phyloP scores from a whole-genome alignment of 306 rosid species.

The Glycine tomentella region DNA sequence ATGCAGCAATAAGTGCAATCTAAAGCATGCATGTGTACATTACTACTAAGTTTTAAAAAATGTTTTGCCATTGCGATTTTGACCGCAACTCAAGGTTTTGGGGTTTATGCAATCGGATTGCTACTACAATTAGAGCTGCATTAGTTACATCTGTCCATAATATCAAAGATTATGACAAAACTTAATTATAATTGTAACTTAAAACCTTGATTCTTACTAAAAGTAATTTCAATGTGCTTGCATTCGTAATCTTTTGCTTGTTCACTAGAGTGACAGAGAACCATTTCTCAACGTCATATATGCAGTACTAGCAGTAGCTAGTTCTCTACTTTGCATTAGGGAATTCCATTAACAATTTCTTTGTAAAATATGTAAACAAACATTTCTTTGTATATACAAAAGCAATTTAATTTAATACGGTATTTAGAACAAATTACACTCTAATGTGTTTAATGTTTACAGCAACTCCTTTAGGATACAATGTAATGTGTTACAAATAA shows the following conservation, averaged over 20 bases:
- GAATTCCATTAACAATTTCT: slow-evolving; percentile 9
- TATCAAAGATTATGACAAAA: too few species aligned
- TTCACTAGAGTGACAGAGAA: slow-evolving; percentile 2
- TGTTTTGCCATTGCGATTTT: background rate
- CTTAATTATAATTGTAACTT: too few species aligned
- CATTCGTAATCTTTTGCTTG: background rate
- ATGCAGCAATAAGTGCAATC: slow-evolving; percentile 2
- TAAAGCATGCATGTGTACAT: background rate
- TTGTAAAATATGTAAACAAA: background rate
- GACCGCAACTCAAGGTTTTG: background rate
- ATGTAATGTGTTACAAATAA: too few species aligned
- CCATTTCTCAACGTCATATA: background rate
- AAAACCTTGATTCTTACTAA: background rate
- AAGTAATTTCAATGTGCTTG: background rate
- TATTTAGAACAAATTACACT: too few species aligned
- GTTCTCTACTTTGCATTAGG: slow-evolving; percentile 26
- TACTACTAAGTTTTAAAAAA: background rate
- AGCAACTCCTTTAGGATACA: too few species aligned
- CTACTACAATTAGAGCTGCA: too few species aligned
- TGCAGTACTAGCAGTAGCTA: background rate
- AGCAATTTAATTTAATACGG: background rate
- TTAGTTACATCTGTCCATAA: background rate
- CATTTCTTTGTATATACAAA: background rate
- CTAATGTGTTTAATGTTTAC: too few species aligned
- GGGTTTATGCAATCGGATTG: too few species aligned